phyloP scores from a whole-genome alignment of 495 filamentous ascomycete genomes.

The Annulohypoxylon nitens region DNA sequence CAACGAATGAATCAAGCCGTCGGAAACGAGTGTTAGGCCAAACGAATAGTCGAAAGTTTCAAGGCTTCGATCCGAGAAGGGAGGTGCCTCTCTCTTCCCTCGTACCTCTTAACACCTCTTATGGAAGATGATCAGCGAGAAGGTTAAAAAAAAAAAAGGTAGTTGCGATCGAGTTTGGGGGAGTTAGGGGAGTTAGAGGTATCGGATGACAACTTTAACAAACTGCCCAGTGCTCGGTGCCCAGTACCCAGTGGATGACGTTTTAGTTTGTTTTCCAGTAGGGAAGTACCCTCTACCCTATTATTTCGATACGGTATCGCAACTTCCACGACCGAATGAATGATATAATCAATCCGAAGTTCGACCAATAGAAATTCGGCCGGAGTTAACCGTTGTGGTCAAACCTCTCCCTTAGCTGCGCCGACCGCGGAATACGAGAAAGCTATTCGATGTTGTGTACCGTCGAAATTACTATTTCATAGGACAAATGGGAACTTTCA shows the following conservation, averaged over 20 bases:
- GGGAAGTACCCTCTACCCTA: background rate
- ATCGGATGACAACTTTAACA: conserved; percentile 18
- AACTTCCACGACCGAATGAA: conserved; percentile 6
- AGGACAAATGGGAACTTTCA: conserved; percentile 23
- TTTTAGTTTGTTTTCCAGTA: conserved; percentile 15
- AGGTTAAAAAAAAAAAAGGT: conserved; percentile 3
- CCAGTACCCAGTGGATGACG: background rate
- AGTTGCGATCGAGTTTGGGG: conserved; percentile 27
- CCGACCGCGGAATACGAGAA: conserved; percentile 39
- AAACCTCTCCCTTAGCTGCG: conserved; percentile 11
- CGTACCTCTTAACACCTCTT: conserved; percentile 8
- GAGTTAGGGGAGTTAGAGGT: background rate
- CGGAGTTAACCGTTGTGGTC: conserved; percentile 7
- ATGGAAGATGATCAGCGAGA: background rate
- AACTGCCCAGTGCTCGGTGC: background rate
- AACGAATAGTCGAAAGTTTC: conserved; percentile 3
- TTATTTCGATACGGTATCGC: conserved; percentile 5
- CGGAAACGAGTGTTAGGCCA: conserved; percentile 27
- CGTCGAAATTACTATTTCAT: conserved; percentile 28
- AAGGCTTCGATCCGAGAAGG: conserved; percentile 5
- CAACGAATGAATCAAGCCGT: conserved; percentile 37
- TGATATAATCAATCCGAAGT: conserved; percentile 11
- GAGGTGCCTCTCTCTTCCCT: conserved; percentile 8
- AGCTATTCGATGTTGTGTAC: conserved; percentile 44
- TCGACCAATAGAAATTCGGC: background rate